Conservation (phyloP, 139 green algal genomes). For the Chlorella sorokiniana region DNA sequence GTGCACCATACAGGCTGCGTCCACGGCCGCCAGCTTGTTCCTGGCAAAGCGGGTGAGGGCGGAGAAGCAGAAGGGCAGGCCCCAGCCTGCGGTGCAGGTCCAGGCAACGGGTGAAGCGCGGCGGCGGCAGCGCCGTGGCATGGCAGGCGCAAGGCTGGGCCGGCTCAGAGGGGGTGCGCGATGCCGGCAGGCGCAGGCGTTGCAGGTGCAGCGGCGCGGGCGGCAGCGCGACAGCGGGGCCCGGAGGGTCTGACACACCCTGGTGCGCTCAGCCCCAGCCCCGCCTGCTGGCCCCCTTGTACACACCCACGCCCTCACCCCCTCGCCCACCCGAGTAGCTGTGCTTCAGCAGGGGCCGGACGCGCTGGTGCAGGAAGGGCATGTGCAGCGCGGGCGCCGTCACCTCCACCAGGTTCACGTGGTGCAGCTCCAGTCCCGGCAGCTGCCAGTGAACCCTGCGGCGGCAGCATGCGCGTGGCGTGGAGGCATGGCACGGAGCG, state of each 20-base stretch:
- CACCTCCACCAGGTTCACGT: constrained; percentile 19
- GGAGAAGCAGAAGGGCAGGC: constrained; percentile 30
- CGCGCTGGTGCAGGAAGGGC: background rate
- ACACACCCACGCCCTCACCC: background rate
- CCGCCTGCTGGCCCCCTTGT: too few relatives aligned
- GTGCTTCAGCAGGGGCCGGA: constrained; percentile 12
- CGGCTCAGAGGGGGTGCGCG: too few relatives aligned
- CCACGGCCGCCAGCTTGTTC: background rate
- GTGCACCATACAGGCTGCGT: constrained; percentile 21
- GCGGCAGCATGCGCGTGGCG: background rate
- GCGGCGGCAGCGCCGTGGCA: background rate
- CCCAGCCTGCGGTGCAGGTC: constrained; percentile 13
- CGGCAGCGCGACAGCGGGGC: too few relatives aligned
- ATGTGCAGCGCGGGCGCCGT: constrained; percentile 9
- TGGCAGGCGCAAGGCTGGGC: too few relatives aligned
- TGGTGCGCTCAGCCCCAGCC: too few relatives aligned
- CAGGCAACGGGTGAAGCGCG: background rate
- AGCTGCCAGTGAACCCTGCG: constrained; percentile 36
- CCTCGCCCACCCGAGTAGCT: constrained; percentile 7
- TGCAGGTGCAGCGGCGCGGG: too few relatives aligned
- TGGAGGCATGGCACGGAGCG: background rate
- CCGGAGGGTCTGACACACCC: too few relatives aligned
- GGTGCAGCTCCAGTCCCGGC: constrained; percentile 26
- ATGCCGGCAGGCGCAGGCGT: too few relatives aligned
- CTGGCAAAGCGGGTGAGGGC: background rate